Base-by-base conservation (phyloP, 1,284 basidiomycete species). In the Meripilus lineatus region DNA sequence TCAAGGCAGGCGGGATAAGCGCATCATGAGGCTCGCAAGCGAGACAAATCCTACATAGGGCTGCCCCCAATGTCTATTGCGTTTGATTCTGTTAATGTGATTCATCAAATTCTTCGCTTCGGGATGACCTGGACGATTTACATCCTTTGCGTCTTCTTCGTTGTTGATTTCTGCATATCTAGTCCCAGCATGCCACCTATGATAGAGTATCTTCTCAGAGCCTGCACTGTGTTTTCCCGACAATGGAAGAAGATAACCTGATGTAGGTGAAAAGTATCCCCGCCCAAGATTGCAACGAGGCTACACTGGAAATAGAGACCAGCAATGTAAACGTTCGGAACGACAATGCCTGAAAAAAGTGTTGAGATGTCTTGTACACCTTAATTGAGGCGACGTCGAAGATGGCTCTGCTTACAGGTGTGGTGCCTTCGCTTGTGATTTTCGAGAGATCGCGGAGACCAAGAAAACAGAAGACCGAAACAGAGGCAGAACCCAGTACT, bases 231-330 rank as follows among this genome's bases (percentile, higher is more conserved):
- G n/a, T n/a, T n/a, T n/a, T n/a, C n/a, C n/a, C n/a, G n/a, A n/a
- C n/a, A n/a, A n/a, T n/a, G n/a, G n/a, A n/a, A n/a, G n/a, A n/a
- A n/a, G n/a, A n/a, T n/a, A n/a, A n/a, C 55, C 60, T 50, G 38
- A 62, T 61, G 32, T 62, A 62, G 2, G 58, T 62, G 45, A 54
- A 62, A 15, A 62, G 42, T 52, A 62, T 57, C 2, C 54, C 60
- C 1, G 51, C 48, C 60, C 60, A 62, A 4, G 60, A 61, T 47
- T 58, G 57, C 26, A 62, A 33, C 13, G 58, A 59, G 3, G 60
- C 58, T 5, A 62, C 55, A 46, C 58, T 59, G 10, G 60, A 49
- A 2, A 58, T 57, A 2, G 55, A 44, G 14, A 53, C 46, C 4
- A 62, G 49, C 57, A 55, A 58, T 25, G 45, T 49, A 40, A 62